These are phyloP conservation scores for Saccharomycopsis sp. DNA, from an alignment of 805 yeast species.

Conservation along the genomic window DNA sequence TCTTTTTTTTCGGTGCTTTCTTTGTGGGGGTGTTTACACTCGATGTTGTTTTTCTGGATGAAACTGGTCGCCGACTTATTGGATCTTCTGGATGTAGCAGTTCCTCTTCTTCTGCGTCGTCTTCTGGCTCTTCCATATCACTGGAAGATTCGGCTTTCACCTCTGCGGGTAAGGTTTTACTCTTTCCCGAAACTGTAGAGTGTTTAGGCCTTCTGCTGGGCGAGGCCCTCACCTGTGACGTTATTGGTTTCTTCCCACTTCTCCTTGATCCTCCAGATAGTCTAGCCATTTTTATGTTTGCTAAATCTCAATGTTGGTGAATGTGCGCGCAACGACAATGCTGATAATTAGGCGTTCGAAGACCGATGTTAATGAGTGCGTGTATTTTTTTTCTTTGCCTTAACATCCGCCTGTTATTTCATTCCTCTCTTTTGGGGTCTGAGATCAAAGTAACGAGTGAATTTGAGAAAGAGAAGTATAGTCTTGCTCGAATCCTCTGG, in stretches of 20 bases:
- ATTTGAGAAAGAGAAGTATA: neutral
- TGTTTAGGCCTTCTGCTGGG: neutral
- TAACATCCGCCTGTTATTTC: too few relatives aligned
- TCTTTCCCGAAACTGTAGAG: neutral
- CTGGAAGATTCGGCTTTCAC: conserved; percentile 8
- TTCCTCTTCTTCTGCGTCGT: neutral
- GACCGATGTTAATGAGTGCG: too few relatives aligned
- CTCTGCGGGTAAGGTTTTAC: neutral
- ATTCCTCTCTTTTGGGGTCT: too few relatives aligned
- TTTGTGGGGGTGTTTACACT: conserved; percentile 30
- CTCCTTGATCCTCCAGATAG: conserved; percentile 2
- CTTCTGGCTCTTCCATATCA: conserved; percentile 1
- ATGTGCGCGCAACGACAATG: too few relatives aligned
- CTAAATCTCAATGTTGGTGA: neutral
- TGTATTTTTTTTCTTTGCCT: too few relatives aligned
- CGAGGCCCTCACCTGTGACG: neutral
- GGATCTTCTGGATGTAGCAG: conserved; percentile 18
- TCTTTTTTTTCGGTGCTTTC: conserved; percentile 28
- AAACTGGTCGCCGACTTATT: conserved; percentile 1
- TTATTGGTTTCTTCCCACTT: neutral
- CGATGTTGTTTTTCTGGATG: neutral
- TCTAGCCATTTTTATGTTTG: conserved; percentile 3
- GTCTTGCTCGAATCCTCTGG: neutral
- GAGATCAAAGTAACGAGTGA: too few relatives aligned
- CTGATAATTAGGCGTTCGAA: too few relatives aligned